phyloP scores from a whole-genome alignment of 345 rosid species.

The Dimocarpus longan region DNA sequence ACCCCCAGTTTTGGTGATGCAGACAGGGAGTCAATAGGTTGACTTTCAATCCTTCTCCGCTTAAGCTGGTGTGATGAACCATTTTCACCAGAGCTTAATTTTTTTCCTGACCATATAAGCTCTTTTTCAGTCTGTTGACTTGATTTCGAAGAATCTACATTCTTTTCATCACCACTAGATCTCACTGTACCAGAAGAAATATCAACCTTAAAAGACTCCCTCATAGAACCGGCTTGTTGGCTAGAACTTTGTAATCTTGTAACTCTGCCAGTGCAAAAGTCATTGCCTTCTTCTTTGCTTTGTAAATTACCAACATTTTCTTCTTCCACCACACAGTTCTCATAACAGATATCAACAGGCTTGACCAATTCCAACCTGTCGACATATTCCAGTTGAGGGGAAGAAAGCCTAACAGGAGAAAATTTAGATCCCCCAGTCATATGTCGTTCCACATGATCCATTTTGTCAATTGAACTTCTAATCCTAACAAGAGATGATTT shows the following conservation, averaged over 20 bases:
- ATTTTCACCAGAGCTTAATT: constrained; percentile 29
- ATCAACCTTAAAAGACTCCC: background rate
- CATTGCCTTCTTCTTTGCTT: constrained; percentile 30
- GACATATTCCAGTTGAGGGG: background rate
- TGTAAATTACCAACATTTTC: constrained; percentile 15
- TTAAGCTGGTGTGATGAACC: constrained; percentile 49
- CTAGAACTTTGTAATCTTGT: constrained; percentile 42
- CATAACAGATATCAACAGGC: constrained; percentile 28
- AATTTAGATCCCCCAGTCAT: constrained; percentile 5
- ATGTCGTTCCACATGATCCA: background rate
- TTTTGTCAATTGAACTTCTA: background rate
- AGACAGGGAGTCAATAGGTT: constrained; percentile 28
- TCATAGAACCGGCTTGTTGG: constrained; percentile 4
- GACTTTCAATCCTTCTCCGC: constrained; percentile 46
- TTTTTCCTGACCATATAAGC: constrained; percentile 24
- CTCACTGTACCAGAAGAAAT: constrained; percentile 9
- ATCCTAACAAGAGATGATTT: background rate
- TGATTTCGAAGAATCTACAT: constrained; percentile 34
- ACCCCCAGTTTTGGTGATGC: constrained; percentile 45
- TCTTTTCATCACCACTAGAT: constrained; percentile 21
- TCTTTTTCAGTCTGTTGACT: constrained; percentile 28
- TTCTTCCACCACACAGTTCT: constrained; percentile 34
- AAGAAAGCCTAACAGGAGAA: background rate
- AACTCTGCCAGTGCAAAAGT: constrained; percentile 23
- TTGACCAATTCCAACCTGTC: constrained; percentile 21